A percentile compares a stretch with the other conserved stretches of the same genome.
Evolutionary conservation across 1,284 basidiomycete genomes (phyloP).

Genomic region (Golubevia sp.): DNA sequence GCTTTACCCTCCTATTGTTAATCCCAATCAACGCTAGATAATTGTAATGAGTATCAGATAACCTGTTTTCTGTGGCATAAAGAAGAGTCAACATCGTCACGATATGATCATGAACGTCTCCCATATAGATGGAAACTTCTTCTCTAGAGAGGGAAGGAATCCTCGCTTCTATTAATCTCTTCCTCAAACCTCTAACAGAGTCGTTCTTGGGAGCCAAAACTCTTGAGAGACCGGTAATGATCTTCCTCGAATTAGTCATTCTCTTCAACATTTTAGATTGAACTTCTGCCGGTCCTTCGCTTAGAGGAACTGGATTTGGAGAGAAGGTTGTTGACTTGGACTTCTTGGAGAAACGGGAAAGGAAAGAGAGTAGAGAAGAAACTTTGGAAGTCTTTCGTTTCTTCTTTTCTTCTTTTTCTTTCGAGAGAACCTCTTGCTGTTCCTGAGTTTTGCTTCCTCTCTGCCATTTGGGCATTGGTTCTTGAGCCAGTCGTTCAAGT

Average conservation of each 20-base stretch:
- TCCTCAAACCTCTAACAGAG: slow-evolving; percentile 78
- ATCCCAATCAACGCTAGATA: slow-evolving; percentile 80
- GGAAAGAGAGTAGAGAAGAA: background rate
- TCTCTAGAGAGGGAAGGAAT: slow-evolving; percentile 34
- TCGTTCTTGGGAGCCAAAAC: slow-evolving; percentile 81
- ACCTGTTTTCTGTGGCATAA: slow-evolving; percentile 83
- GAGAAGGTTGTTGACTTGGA: too few relatives aligned
- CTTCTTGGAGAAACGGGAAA: background rate
- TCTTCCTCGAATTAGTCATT: slow-evolving; percentile 78
- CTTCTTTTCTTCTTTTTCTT: slow-evolving; percentile 45
- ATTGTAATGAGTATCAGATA: slow-evolving; percentile 83
- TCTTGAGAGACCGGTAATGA: slow-evolving; percentile 80
- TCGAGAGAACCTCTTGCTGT: slow-evolving; percentile 24
- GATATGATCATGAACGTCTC: slow-evolving; percentile 94
- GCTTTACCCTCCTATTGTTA: slow-evolving; percentile 69
- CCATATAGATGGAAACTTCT: slow-evolving; percentile 74
- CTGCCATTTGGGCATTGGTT: slow-evolving; percentile 54
- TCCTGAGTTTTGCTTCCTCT: slow-evolving; percentile 20
- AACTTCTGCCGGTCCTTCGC: slow-evolving; percentile 21
- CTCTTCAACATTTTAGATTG: slow-evolving; percentile 68
- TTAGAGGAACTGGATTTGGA: background rate
- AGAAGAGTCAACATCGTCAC: slow-evolving; percentile 82
- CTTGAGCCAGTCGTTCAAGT: slow-evolving; percentile 73
- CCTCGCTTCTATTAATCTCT: slow-evolving; percentile 67
- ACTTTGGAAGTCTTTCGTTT: slow-evolving; percentile 2